These are phyloP conservation scores for Cyclotella choctawhatcheeana DNA, from an alignment of 108 stramenopile species.

Conservation along the genomic window DNA sequence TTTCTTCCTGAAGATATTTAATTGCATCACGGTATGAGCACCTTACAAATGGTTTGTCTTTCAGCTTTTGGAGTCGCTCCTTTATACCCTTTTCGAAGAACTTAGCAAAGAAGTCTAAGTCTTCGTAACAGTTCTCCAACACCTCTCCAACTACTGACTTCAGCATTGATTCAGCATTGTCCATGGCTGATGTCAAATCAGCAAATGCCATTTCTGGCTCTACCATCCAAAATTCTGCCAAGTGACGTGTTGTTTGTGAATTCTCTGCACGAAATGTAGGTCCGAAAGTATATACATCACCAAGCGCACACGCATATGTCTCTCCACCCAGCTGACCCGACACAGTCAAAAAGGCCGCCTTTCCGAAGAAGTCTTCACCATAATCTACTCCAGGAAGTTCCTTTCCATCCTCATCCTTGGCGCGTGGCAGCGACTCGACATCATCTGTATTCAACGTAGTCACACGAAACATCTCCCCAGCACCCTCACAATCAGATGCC, in stretches of 20 bases:
- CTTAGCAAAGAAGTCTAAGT: constrained; percentile 91
- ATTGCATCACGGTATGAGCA: constrained; percentile 94
- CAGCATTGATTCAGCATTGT: constrained; percentile 96
- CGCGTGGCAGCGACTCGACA: constrained; percentile 61
- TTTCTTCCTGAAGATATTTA: constrained; percentile 90
- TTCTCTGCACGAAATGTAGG: constrained; percentile 99
- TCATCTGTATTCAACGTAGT: constrained; percentile 89
- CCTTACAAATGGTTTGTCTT: constrained; percentile 82
- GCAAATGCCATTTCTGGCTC: constrained; percentile 99
- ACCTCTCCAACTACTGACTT: constrained; percentile 85
- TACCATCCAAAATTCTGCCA: constrained; percentile 98
- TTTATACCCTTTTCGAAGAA: constrained; percentile 93
- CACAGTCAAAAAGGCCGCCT: constrained; percentile 95
- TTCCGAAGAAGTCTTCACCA: constrained; percentile 93
- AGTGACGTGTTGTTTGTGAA: constrained; percentile 96
- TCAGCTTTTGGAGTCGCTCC: constrained; percentile 78
- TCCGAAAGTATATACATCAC: constrained; percentile 99
- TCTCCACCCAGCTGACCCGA: constrained; percentile 97
- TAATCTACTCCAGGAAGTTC: constrained; percentile 68
- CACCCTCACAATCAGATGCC: constrained; percentile 98
- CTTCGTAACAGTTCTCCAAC: constrained; percentile 84
- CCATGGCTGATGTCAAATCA: constrained; percentile 93
- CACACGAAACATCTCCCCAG: constrained; percentile 99
- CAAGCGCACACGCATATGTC: constrained; percentile 96
- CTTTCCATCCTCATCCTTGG: constrained; percentile 59